Evolutionary conservation across 257 asterid genomes (phyloP).

Genomic region (Nicotiana tabacum): DNA sequence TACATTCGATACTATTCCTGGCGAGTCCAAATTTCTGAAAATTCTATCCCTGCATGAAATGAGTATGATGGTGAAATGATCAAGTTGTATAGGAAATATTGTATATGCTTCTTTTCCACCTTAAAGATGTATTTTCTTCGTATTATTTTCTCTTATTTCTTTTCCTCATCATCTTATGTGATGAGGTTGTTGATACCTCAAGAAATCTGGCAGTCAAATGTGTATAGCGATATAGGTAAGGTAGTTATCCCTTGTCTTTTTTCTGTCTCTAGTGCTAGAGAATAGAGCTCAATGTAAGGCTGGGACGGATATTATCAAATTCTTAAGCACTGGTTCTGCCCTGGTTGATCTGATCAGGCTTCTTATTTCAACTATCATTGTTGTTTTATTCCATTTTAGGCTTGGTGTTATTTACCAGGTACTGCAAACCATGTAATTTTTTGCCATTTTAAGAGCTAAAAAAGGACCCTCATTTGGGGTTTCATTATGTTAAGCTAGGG

Average conservation of each 20-base stretch:
- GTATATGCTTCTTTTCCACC: neutral
- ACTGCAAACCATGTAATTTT: neutral
- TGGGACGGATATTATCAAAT: neutral
- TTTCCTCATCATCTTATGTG: neutral
- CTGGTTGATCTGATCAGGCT: neutral
- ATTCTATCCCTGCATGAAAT: no score
- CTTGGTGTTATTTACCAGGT: neutral
- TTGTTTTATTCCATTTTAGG: neutral
- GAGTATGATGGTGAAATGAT: neutral
- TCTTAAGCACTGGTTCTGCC: neutral
- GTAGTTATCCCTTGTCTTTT: neutral
- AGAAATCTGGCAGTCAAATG: neutral
- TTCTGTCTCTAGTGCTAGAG: neutral
- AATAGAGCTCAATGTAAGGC: neutral
- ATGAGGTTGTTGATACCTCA: neutral
- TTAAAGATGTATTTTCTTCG: neutral
- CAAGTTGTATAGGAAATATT: neutral
- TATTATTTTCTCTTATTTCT: neutral
- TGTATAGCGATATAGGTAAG: neutral
- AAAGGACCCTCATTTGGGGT: neutral
- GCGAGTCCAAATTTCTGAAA: slow-evolving; percentile 26
- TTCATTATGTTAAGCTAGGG: neutral
- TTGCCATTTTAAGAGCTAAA: neutral
- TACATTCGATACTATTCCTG: slow-evolving; percentile 37
- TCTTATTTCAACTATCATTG: neutral